These are phyloP conservation scores for Effrenium voratum DNA, from an alignment of 73 alveolate genomes.

Conservation along the genomic window DNA sequence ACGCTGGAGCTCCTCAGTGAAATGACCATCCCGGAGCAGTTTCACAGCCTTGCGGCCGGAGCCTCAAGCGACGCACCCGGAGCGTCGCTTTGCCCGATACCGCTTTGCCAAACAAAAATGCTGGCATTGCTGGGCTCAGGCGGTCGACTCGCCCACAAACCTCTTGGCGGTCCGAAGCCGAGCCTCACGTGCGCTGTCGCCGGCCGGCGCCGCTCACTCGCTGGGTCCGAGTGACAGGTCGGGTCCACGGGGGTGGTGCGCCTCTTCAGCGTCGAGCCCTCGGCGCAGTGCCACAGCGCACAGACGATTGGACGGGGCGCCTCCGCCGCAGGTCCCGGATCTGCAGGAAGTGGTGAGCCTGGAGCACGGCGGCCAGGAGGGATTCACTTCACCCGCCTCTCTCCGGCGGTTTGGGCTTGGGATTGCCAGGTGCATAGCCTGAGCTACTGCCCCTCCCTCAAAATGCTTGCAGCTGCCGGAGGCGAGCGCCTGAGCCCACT, in stretches of 20 bases:
- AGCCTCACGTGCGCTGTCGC: not conserved
- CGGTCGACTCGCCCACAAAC: conserved; percentile 54
- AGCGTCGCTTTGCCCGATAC: too few relatives aligned
- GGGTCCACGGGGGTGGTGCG: conserved; percentile 38
- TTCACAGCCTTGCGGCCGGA: conserved; percentile 48
- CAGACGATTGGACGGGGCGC: too few relatives aligned
- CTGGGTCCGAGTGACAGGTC: not conserved
- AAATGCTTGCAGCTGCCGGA: conserved; percentile 82
- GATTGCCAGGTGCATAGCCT: conserved; percentile 52
- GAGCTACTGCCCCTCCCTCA: conserved; percentile 43
- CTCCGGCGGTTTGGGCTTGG: not conserved
- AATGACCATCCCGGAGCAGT: not conserved
- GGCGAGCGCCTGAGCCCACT: conserved; percentile 32
- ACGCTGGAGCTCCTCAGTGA: conserved; percentile 45
- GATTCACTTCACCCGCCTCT: not conserved
- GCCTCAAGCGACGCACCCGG: too few relatives aligned
- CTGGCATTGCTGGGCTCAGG: not conserved
- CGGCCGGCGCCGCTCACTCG: not conserved
- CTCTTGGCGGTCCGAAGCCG: conserved; percentile 42
- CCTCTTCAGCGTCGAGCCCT: not conserved
- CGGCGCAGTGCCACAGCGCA: conserved; percentile 10
- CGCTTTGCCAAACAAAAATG: too few relatives aligned
- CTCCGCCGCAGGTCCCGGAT: conserved; percentile 18
- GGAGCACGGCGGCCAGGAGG: conserved; percentile 85
- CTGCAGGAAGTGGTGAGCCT: conserved; percentile 55